phyloP scores from a whole-genome alignment of 1,139 yeast species.

The Pichia sp. region DNA sequence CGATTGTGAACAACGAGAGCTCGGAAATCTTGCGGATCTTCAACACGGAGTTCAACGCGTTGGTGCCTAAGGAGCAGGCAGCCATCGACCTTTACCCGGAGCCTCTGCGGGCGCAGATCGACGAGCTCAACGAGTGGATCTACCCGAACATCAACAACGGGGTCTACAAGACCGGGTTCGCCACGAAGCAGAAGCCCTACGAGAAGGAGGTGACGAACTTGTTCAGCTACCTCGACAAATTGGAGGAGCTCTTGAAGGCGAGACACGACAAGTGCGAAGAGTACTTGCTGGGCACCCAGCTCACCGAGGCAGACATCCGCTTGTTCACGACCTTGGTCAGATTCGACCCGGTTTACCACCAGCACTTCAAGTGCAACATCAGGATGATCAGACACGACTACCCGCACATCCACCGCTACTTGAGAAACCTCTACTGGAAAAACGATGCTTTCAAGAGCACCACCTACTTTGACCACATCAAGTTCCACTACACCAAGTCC shows the following conservation, averaged over 20 bases:
- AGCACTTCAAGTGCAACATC: conserved; percentile 90
- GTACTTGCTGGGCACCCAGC: conserved; percentile 57
- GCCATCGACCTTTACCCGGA: conserved; percentile 63
- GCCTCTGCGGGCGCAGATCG: conserved; percentile 51
- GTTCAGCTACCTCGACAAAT: conserved; percentile 68
- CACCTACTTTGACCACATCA: conserved; percentile 85
- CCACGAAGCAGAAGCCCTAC: conserved; percentile 78
- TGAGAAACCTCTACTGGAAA: conserved; percentile 83
- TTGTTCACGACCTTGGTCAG: conserved; percentile 78
- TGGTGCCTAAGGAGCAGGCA: conserved; percentile 32
- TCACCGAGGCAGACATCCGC: conserved; percentile 90
- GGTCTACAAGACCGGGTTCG: conserved; percentile 90
- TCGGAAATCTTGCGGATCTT: conserved; percentile 60
- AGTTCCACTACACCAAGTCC: conserved; percentile 80
- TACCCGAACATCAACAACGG: conserved; percentile 88
- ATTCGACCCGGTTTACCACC: conserved; percentile 88
- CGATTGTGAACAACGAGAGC: conserved; percentile 88
- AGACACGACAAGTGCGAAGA: conserved; percentile 40
- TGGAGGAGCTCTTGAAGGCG: conserved; percentile 57
- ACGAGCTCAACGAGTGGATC: conserved; percentile 77
- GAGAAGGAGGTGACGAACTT: conserved; percentile 63
- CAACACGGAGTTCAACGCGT: conserved; percentile 58
- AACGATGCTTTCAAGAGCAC: conserved; percentile 64
- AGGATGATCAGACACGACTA: conserved; percentile 76
- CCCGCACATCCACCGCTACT: conserved; percentile 76